Base-by-base conservation (phyloP, 495 filamentous ascomycete species). In the Penicillium taxi region DNA sequence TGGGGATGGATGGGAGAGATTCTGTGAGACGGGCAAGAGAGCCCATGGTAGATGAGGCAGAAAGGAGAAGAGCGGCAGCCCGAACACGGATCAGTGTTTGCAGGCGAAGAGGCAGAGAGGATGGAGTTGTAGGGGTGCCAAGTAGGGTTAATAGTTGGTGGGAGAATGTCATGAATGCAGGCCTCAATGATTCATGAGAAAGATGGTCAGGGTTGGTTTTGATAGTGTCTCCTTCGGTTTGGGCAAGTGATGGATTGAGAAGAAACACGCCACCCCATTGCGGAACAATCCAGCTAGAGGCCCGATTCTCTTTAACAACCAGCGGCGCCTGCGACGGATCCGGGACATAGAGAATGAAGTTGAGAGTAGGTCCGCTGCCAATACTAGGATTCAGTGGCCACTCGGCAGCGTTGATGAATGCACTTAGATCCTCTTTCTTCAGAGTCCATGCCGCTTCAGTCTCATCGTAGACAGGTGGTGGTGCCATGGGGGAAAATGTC, bases 341-440 rank as follows among this genome's bases (percentile, higher is more conserved):
- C 5, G 82, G 81, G 8, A 94, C 78, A 48, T 90, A 96, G 14
- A 96, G 69, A 35, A 96, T 78, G 49, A 98, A 96, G 64, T 96
- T 96, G 45, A 98, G 74, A 0, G 91, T 96, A 22, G 91, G 90
- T 2, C 88, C 89, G 18, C 70, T 79, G 22, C 90, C 93, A 47
- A 96, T 94, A 52, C 87, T 94, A 11, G 91, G 91, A 47, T 81
- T 89, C 17, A 98, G 63, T 0, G 91, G 91, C 91, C 91, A 98
- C 63, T 98, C 93, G 5, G 91, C 91, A 20, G 87, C 88, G 50
- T 98, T 98, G 61, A 96, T 86, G 53, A 98, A 98, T 20, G 82
- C 86, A 30, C 84, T 85, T 5, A 98, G 72, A 51, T 94, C 88
- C 52, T 94, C 83, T 53, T 85, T 87, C 47, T 76, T 80, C 9